phyloP scores from a whole-genome alignment of 805 yeast genomes.

The Nadsonia fulvescens region DNA sequence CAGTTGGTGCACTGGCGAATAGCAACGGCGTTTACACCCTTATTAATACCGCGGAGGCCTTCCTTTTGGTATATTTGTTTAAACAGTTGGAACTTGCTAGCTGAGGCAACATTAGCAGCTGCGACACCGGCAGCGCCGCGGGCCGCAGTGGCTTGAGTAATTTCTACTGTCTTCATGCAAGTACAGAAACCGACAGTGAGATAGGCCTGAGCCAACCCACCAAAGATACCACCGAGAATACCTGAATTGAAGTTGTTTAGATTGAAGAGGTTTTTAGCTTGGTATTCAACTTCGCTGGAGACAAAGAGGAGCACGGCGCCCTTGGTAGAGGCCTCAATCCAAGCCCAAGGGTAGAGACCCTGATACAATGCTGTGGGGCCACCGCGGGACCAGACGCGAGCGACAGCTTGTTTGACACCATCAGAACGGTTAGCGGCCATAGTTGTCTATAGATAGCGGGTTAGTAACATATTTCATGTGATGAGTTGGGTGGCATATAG shows the following conservation, averaged over 20 bases:
- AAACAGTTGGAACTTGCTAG: constrained; percentile 72
- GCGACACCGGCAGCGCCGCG: too few relatives aligned
- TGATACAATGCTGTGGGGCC: constrained; percentile 87
- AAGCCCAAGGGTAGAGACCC: constrained; percentile 98
- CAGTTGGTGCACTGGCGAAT: constrained; percentile 96
- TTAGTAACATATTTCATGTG: too few relatives aligned
- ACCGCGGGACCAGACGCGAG: constrained; percentile 81
- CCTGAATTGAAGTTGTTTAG: constrained; percentile 59
- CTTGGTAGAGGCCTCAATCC: constrained; percentile 98
- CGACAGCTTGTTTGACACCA: constrained; percentile 45
- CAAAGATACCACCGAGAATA: constrained; percentile 87
- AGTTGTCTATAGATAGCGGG: constrained; percentile 71
- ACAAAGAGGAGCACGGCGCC: constrained; percentile 92
- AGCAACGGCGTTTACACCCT: constrained; percentile 98
- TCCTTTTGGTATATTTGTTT: constrained; percentile 66
- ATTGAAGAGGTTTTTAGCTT: constrained; percentile 39
- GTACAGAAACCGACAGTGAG: constrained; percentile 95
- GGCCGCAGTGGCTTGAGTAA: constrained; percentile 73
- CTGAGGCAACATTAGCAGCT: constrained; percentile 47
- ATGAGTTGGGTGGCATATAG: too few relatives aligned
- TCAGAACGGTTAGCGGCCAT: constrained; percentile 92
- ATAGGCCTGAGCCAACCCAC: constrained; percentile 94
- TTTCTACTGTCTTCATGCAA: constrained; percentile 97
- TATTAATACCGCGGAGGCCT: constrained; percentile 88
- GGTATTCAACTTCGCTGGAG: constrained; percentile 80